Evolutionary conservation across 257 asterid genomes (phyloP), one percentile per base, ranked within the genome.

Genomic region (Penstemon davidsonii): DNA sequence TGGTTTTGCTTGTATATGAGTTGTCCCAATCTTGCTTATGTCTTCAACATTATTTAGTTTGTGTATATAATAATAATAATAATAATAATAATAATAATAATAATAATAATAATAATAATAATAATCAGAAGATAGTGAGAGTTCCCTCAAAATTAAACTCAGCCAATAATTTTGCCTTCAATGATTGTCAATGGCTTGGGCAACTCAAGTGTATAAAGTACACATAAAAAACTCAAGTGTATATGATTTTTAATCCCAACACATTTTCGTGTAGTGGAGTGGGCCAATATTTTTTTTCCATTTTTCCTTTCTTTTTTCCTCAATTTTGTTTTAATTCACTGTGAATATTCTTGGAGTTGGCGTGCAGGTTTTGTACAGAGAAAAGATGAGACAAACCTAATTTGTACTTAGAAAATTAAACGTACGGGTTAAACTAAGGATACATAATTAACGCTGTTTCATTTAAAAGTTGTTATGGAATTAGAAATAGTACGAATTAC

Each of bases 151-250:
- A 59, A 10, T 57, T 57, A 33, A 62, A 19, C 7, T 33, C 7
- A 49, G 55, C 43, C 54, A 45, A 25, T 62, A 25, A 46, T 46
- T 5, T 62, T 62, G 44, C 40, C 67, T 19, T 8, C 6, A 55
- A 33, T 37, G 13, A 36, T 37, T 25, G 33, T 25, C 33, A 25
- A 25, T 25, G 33, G 33, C 33, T 25, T 19, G 46, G 46, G 39
- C 61, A 3, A 37, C 12, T 57, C 62, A 57, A 1, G 8, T 57
- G 15, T 49, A 49, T 15, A 25, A 25, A 25, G 33, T 25, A 25
- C 33, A 25, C 54, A 49, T 3, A 49, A 3, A 49, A 12, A 10
- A 15, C 18, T 15, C 18, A 15, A 49, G 18, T 49, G 1, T 12
- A 49, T 49, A 11, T 10, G 54, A 10, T 15, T 49, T 49, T 49